These are phyloP conservation scores for Pelargonium myrrhifolium DNA, from an alignment of 441 rosid species.

Conservation along the genomic window DNA sequence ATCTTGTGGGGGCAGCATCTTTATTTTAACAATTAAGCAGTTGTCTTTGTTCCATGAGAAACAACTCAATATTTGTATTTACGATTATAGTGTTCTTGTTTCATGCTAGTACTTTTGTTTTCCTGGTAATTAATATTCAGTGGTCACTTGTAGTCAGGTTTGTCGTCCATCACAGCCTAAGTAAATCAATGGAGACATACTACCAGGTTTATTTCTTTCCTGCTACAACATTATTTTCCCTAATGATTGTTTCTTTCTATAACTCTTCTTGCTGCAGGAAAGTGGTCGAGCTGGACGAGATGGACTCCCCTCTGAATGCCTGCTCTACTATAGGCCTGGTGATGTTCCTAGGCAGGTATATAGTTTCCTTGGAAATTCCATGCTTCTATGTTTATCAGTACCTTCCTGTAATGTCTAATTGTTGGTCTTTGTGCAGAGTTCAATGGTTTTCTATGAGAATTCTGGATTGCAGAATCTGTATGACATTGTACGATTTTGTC, in stretches of 20 bases:
- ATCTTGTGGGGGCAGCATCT: neutral
- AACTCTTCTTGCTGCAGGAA: slow-evolving; percentile 53
- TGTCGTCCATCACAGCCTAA: slow-evolving; percentile 98
- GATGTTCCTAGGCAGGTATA: slow-evolving; percentile 92
- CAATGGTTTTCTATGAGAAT: slow-evolving; percentile 96
- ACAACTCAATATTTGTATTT: neutral
- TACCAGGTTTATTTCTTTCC: slow-evolving; percentile 59
- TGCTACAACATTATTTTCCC: slow-evolving; percentile 16
- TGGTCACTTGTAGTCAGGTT: slow-evolving; percentile 73
- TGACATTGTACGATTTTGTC: slow-evolving; percentile 82
- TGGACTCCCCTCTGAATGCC: slow-evolving; percentile 89
- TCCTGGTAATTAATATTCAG: slow-evolving; percentile 10
- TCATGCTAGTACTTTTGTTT: neutral
- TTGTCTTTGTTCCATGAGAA: neutral
- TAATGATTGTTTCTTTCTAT: slow-evolving; percentile 19
- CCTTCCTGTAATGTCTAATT: slow-evolving; percentile 10
- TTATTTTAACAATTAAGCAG: neutral
- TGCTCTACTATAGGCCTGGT: slow-evolving; percentile 77
- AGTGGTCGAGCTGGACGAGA: slow-evolving; percentile 99
- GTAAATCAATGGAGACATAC: slow-evolving; percentile 98
- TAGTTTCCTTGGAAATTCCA: slow-evolving; percentile 9
- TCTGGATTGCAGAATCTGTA: slow-evolving; percentile 92
- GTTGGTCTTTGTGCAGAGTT: slow-evolving; percentile 54
- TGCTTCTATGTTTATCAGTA: slow-evolving; percentile 6
- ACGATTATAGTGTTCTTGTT: neutral